Base-by-base conservation (phyloP, 2,329 filamentous ascomycete species). In the Simplicillium aogashimaense region DNA sequence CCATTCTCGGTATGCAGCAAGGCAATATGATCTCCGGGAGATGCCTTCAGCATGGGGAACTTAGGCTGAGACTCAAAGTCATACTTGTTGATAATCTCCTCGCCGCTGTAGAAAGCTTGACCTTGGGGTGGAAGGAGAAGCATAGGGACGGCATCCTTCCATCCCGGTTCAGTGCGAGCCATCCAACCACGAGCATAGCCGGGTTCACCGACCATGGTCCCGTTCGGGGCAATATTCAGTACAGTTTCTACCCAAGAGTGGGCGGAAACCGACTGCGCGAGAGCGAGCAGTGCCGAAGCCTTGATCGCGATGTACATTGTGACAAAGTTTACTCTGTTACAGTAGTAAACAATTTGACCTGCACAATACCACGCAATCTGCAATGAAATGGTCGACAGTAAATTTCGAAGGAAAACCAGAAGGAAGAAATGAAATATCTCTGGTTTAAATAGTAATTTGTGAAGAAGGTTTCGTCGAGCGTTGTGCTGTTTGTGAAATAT, bases 241-340 rank as follows among this genome's bases (percentile, higher is more conserved):
- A 90, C 68, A 52, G 81, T 69, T 61, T 95, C 88, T 36, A 90
- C 73, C 89, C 89, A 95, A 14, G 79, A 83, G 62, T 95, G 90
- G 29, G 77, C 81, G 18, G 49, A 49, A 29, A 53, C 58, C 6
- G 50, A 39, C 29, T 43, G 43, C 9, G 46, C 48, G 36, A 65
- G 46, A 31, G 63, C 53, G 18, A 64, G 46, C 28, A 66, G 43
- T 4, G 50, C 39, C 8, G 34, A 36, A 37, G 46, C 29, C n/a
- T 41, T 39, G 31, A 49, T 42, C 18, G 35, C 15, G 35, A 47
- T 54, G 32, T 41, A 50, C 39, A 43, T 47, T 16, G 17, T 44
- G 30, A 12, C 8, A 18, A 32, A 32, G 30, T 5, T 25, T 25
- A 25, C 20, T 25, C 20, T 25, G n/a, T n/a, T 25, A 9, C 6